Percentiles rank a stretch among this genome's conserved stretches.
phyloP scores from a whole-genome alignment of 208 protist genomes.

The Borovskyia barvae region DNA sequence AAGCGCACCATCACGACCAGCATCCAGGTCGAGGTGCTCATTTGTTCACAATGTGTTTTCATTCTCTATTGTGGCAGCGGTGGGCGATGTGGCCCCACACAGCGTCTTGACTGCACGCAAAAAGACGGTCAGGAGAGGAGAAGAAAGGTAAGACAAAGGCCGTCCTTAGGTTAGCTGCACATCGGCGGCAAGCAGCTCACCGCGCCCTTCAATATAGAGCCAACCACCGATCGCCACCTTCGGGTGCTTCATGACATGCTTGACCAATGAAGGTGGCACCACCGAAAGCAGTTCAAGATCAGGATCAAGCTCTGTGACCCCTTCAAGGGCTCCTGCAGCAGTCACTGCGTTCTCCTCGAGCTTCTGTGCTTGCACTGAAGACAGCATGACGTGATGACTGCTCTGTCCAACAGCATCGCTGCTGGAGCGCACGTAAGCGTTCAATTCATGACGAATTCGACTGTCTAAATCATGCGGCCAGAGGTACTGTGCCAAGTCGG shows the following conservation, averaged over 20 bases:
- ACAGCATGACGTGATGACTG: conserved; percentile 12
- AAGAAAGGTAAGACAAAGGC: background rate
- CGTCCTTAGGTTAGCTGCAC: conserved; percentile 4
- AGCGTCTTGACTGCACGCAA: too few species aligned
- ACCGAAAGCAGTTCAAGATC: background rate
- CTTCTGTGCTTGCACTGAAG: conserved; percentile 4
- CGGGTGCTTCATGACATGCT: conserved; percentile 8
- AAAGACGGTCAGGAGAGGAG: background rate
- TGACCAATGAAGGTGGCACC: background rate
- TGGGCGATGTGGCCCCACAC: background rate
- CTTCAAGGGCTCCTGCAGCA: background rate
- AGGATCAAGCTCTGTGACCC: background rate
- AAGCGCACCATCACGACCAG: too few species aligned
- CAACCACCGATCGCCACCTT: conserved; percentile 5
- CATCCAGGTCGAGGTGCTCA: too few species aligned
- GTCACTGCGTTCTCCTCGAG: conserved; percentile 7
- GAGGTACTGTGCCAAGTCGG: conserved; percentile 20
- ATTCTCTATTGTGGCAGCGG: background rate
- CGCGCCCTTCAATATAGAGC: conserved; percentile 29
- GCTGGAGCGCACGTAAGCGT: conserved; percentile 7
- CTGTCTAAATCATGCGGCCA: conserved; percentile 39
- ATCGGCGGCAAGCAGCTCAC: conserved; percentile 5
- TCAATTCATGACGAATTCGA: conserved; percentile 46
- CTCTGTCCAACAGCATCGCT: background rate
- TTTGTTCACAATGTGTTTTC: too few species aligned